Evolutionary conservation across 352 stramenopile genomes (phyloP).

Genomic region (Globisporangium megalacanthum): DNA sequence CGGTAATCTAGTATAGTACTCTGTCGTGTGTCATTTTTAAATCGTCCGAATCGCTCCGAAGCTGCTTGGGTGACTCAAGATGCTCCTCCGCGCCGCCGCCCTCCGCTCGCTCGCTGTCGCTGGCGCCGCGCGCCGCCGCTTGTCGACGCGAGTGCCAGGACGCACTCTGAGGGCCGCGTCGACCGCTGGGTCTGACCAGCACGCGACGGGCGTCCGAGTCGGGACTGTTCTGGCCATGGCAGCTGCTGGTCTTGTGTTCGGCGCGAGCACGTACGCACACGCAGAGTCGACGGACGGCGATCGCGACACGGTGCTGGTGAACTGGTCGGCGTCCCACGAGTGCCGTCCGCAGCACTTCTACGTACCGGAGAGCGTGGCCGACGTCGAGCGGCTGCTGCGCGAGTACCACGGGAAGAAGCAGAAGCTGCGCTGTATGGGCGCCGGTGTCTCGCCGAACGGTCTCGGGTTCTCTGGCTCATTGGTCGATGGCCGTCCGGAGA

Average conservation of each 20-base stretch:
- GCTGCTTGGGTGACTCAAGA: background rate
- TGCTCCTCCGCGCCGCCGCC: conserved; percentile 9
- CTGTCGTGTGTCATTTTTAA: background rate
- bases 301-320: conserved; percentile 62
- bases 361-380: conserved; percentile 59
- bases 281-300: conserved; percentile 22
- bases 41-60: background rate
- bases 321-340: conserved; percentile 79
- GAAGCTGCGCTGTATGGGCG: conserved; percentile 92
- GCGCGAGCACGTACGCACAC: conserved; percentile 5
- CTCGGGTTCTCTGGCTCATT: conserved; percentile 82
- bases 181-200: background rate
- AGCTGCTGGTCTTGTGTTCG: conserved; percentile 12
- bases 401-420: conserved; percentile 58
- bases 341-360: conserved; percentile 63
- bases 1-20: no score
- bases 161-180: background rate
- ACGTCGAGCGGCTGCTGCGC: conserved; percentile 59
- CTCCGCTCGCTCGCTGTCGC: conserved; percentile 10
- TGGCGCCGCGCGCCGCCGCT: background rate
- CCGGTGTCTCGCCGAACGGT: conserved; percentile 95
- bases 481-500: conserved; percentile 8
- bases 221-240: conserved; percentile 9
- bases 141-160: background rate
- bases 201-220: background rate